Percentiles rank a stretch among this genome's conserved stretches.
These are phyloP conservation scores for Amaranthus tricolor DNA, from an alignment of 179 eudicot genomes.

Conservation along the genomic window DNA sequence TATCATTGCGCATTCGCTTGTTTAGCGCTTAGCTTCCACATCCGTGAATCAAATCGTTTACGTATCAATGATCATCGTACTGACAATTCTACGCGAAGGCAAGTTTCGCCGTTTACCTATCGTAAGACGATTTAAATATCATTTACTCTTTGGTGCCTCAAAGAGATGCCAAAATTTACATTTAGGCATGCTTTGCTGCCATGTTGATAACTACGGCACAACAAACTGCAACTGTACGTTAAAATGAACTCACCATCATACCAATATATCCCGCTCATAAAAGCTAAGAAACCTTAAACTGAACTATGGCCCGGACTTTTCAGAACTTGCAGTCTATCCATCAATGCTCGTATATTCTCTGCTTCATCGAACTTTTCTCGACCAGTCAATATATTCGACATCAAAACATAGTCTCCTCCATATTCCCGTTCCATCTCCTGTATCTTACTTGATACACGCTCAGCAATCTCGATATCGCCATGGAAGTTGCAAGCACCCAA, in stretches of 20 bases:
- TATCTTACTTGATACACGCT: slow-evolving; percentile 43
- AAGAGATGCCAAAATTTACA: neutral
- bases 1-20: neutral
- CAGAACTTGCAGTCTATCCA: slow-evolving; percentile 38
- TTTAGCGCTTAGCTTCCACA: too few species aligned
- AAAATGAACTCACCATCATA: neutral
- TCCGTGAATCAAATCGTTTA: neutral
- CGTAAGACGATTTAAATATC: neutral
- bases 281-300: neutral
- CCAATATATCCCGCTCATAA: too few species aligned
- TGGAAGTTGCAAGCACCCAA: slow-evolving; percentile 68
- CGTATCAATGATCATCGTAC: neutral
- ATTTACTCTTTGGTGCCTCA: neutral
- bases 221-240: neutral
- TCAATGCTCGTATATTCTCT: slow-evolving; percentile 41
- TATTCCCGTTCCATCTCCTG: slow-evolving; percentile 54
- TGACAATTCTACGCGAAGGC: neutral
- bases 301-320: slow-evolving; percentile 46
- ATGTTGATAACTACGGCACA: neutral
- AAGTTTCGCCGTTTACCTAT: slow-evolving; percentile 22
- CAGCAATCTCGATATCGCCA: slow-evolving; percentile 49
- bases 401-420: slow-evolving; percentile 69
- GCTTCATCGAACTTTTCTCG: slow-evolving; percentile 52
- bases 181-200: neutral
- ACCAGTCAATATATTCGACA: slow-evolving; percentile 52